phyloP scores from a whole-genome alignment of 768 basidiomycete genomes.

The Steccherinum ochraceum region DNA sequence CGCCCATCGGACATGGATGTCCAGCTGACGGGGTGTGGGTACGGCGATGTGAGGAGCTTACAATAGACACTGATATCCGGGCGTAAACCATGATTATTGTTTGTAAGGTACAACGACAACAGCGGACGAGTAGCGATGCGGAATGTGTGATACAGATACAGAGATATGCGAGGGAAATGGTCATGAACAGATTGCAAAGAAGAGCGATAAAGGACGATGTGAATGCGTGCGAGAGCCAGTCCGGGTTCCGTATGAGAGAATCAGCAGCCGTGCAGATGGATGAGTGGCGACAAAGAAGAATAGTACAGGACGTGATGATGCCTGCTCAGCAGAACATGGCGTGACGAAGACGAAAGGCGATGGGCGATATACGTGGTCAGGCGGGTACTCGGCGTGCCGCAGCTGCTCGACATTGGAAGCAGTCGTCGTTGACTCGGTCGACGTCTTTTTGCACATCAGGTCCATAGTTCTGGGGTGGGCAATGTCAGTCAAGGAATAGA shows the following conservation, averaged over 20 bases:
- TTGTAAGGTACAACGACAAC: slow-evolving; percentile 3
- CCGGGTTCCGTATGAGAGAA: background rate
- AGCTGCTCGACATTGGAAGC: slow-evolving; percentile 63
- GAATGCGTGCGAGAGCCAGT: background rate
- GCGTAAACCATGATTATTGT: background rate
- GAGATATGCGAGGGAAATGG: background rate
- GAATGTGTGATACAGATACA: slow-evolving; percentile 10
- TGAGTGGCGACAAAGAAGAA: background rate
- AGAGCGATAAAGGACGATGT: background rate
- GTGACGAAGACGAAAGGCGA: background rate
- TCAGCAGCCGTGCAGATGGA: background rate
- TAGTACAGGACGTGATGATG: background rate
- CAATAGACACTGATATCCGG: too few relatives aligned
- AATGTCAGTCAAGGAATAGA: background rate
- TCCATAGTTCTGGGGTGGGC: slow-evolving; percentile 49
- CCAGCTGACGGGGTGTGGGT: background rate
- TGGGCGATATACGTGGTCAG: background rate
- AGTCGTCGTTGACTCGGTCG: slow-evolving; percentile 66
- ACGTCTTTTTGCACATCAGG: slow-evolving; percentile 62
- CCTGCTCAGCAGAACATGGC: background rate
- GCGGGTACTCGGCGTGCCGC: slow-evolving; percentile 27
- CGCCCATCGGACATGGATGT: background rate
- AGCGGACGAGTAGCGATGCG: slow-evolving; percentile 6
- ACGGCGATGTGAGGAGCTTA: too few relatives aligned
- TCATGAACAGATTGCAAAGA: background rate